Conservation (phyloP, 768 basidiomycete species). For the Clathrus columnatus region DNA sequence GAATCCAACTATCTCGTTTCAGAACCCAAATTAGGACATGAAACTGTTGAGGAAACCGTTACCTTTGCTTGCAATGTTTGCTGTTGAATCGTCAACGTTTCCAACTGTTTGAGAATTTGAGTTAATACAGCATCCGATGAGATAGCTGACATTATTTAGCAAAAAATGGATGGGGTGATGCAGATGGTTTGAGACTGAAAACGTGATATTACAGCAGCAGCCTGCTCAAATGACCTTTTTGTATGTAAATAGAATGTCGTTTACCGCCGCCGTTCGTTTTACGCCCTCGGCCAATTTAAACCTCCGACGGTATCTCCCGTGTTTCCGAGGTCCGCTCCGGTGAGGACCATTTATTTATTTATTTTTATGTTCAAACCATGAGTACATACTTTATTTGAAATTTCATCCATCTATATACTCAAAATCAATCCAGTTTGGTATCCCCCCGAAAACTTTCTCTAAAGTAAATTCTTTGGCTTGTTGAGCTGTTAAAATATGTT, state of each 20-base stretch:
- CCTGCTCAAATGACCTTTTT: too few species aligned
- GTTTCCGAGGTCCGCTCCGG: too few species aligned
- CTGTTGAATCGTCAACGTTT: conserved; percentile 63
- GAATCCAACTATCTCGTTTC: conserved; percentile 40
- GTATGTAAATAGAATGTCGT: too few species aligned
- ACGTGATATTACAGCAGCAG: too few species aligned
- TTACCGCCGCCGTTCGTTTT: too few species aligned
- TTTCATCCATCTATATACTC: conserved; percentile 23
- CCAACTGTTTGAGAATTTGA: conserved; percentile 66
- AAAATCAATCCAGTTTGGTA: conserved; percentile 49
- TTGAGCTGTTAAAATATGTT: conserved; percentile 36
- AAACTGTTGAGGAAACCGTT: conserved; percentile 5
- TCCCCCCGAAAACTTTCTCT: conserved; percentile 41
- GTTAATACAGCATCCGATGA: conserved; percentile 52
- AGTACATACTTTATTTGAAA: background rate
- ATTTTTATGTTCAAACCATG: too few species aligned
- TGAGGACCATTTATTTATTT: too few species aligned
- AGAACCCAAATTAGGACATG: background rate
- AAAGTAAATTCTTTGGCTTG: conserved; percentile 37
- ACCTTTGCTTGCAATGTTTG: conserved; percentile 78
- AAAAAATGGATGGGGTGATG: background rate
- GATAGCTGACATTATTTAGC: background rate
- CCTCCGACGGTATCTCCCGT: too few species aligned
- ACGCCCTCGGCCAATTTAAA: too few species aligned
- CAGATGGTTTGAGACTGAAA: background rate